Evolutionary conservation across 1,139 yeast species (phyloP).

Genomic region (Blastobotrys indianensis): DNA sequence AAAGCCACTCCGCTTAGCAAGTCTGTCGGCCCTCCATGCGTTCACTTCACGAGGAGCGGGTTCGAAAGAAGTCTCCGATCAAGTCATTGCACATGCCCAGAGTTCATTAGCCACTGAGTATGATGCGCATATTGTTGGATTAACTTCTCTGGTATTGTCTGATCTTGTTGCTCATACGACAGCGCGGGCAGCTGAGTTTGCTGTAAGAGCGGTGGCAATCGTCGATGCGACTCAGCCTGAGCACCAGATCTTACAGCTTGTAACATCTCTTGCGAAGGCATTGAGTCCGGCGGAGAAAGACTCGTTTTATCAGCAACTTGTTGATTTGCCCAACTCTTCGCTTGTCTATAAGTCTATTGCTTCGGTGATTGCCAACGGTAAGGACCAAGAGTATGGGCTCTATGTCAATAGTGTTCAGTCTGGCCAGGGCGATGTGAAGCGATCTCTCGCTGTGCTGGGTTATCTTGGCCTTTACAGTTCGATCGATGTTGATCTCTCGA

Average conservation of each 20-base stretch:
- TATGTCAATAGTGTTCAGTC: neutral
- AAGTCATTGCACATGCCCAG: conserved; percentile 7
- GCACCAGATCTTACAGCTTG: too few relatives aligned
- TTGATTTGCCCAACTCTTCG: neutral
- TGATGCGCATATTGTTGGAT: conserved; percentile 5
- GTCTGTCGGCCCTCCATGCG: conserved; percentile 24
- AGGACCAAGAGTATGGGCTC: neutral
- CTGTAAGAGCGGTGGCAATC: too few relatives aligned
- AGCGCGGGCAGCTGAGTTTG: too few relatives aligned
- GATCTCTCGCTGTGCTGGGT: conserved; percentile 36
- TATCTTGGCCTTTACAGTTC: conserved; percentile 38
- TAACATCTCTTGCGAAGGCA: too few relatives aligned
- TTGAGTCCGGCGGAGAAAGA: too few relatives aligned
- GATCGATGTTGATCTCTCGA: conserved; percentile 30
- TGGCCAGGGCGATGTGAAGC: conserved; percentile 7
- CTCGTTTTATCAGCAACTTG: neutral
- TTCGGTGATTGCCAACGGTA: conserved; percentile 1
- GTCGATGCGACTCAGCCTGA: too few relatives aligned
- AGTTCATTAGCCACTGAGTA: neutral
- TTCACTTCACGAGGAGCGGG: conserved; percentile 11
- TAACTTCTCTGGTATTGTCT: conserved; percentile 1
- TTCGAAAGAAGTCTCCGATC: neutral
- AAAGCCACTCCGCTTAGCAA: conserved; percentile 24
- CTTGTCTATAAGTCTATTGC: conserved; percentile 1
- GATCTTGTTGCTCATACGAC: neutral